phyloP scores from a whole-genome alignment of 2,329 filamentous ascomycete species.

The Neopestalotiopsis sp. region DNA sequence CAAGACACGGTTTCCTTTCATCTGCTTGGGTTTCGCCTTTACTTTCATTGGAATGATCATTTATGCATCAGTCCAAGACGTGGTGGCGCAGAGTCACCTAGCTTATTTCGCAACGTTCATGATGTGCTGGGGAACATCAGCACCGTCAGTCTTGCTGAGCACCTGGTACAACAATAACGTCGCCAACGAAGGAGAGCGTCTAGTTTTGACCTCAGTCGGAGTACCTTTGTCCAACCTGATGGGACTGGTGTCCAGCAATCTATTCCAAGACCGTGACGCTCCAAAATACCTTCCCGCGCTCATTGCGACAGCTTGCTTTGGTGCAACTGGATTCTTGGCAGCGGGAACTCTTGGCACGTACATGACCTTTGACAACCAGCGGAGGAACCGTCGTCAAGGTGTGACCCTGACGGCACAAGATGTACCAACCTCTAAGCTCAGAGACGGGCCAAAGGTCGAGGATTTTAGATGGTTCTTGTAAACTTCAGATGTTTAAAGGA shows the following conservation, averaged over 20 bases:
- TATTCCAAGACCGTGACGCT: constrained; percentile 66
- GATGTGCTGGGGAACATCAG: constrained; percentile 82
- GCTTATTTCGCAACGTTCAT: constrained; percentile 81
- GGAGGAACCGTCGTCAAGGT: constrained; percentile 62
- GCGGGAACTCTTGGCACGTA: constrained; percentile 62
- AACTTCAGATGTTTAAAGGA: neutral
- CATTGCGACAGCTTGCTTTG: constrained; percentile 68
- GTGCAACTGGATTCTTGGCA: constrained; percentile 60
- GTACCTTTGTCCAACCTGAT: constrained; percentile 80
- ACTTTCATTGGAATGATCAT: constrained; percentile 82
- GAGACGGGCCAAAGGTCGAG: constrained; percentile 56
- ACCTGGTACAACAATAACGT: constrained; percentile 84
- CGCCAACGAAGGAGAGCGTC: constrained; percentile 74
- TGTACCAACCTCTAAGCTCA: constrained; percentile 59
- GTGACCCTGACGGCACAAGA: constrained; percentile 58
- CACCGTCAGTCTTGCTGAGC: constrained; percentile 70
- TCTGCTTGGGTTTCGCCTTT: constrained; percentile 74
- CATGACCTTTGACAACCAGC: constrained; percentile 69
- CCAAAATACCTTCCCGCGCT: constrained; percentile 72
- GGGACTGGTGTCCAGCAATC: constrained; percentile 72
- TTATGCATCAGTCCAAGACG: constrained; percentile 71
- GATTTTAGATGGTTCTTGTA: constrained; percentile 65
- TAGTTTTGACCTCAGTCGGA: constrained; percentile 72
- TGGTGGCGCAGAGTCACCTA: constrained; percentile 63
- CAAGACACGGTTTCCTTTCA: constrained; percentile 74